Evolutionary conservation across 129 eudicot genomes (phyloP), one percentile per base, ranked within the genome.

Genomic region (Dittrichia graveolens): DNA sequence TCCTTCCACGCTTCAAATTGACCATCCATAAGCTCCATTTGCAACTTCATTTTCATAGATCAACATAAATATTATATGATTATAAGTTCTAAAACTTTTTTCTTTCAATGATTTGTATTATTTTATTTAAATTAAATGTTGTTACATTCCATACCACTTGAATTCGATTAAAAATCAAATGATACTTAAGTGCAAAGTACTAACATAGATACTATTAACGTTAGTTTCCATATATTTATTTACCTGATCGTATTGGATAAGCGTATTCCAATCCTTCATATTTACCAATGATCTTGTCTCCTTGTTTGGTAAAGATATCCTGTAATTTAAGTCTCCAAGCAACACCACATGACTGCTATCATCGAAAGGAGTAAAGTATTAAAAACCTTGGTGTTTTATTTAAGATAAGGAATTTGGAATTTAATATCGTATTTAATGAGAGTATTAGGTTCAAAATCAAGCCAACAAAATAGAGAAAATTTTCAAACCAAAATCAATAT

Each of bases 171-270:
- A 15, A 24, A 24, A 24, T 24, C 2, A 24, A 24, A 24, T 24
- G 31, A 24, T 0, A 24, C 31, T 24, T 24, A 2, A 24, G 31
- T 24, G 31, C 31, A 24, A 24, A 24, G 2, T 24, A 24, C 31
- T 24, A 24, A 24, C 31, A 0, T 24, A 24, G 31, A 24, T 24
- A 24, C 31, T 24, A 24, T 24, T 24, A 24, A 24, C 31, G 31
- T 24, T 0, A 24, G 31, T 24, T 24, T 24, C 31, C 31, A 24
- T 24, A 24, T 24, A 2, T 13, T 11, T 15, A 9, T 5, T 35
- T 89, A 90, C 96, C 96, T 90, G 96, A 64, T 90, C 96, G 19
- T 87, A 70, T 82, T 83, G 50, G 39, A 90, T 50, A 60, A 90
- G 76, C 9, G 73, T 67, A 55, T 67, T 76, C 96, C 93, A 90